phyloP scores from a whole-genome alignment of 2,329 filamentous ascomycete species.

The Cladosporium phlei region DNA sequence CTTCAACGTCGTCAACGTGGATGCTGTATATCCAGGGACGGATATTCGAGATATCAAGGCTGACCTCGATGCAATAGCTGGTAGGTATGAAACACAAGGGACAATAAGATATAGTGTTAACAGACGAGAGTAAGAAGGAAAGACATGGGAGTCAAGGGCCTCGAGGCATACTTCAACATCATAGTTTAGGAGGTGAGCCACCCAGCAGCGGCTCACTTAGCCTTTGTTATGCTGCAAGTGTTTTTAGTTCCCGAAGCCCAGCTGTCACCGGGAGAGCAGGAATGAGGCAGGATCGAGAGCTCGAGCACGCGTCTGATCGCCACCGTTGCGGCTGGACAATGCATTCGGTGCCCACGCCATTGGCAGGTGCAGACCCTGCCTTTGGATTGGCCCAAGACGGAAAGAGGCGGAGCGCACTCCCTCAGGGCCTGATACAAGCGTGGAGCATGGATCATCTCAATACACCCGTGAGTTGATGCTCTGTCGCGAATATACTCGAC shows the following conservation, averaged over 20 bases:
- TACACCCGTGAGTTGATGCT: neutral
- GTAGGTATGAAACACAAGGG: slow-evolving; percentile 14
- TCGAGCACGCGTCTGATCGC: slow-evolving; percentile 13
- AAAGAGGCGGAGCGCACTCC: slow-evolving; percentile 4
- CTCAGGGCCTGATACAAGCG: slow-evolving; percentile 14
- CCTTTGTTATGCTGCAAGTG: slow-evolving; percentile 12
- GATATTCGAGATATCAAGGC: slow-evolving; percentile 3
- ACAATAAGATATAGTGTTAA: slow-evolving; percentile 14
- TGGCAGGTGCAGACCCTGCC: slow-evolving; percentile 7
- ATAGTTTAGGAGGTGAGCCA: slow-evolving; percentile 12
- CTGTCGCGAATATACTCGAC: slow-evolving; percentile 2
- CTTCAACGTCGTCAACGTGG: slow-evolving; percentile 11
- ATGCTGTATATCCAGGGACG: slow-evolving; percentile 10
- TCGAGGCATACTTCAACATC: slow-evolving; percentile 12
- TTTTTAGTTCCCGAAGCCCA: slow-evolving; percentile 14
- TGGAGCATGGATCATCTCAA: slow-evolving; percentile 10
- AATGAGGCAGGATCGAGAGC: slow-evolving; percentile 11
- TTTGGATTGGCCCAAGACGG: slow-evolving; percentile 10
- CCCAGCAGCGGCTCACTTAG: slow-evolving; percentile 9
- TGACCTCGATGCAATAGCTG: slow-evolving; percentile 9
- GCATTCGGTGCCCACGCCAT: slow-evolving; percentile 8
- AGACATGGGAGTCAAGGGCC: slow-evolving; percentile 13
- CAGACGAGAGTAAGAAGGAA: slow-evolving; percentile 12
- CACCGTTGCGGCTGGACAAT: slow-evolving; percentile 9
- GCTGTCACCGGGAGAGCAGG: slow-evolving; percentile 9